Evolutionary conservation across 2,329 filamentous ascomycete species (phyloP), one percentile per base, ranked within the genome.

Genomic region (Hymenoscyphus fructigenus): DNA sequence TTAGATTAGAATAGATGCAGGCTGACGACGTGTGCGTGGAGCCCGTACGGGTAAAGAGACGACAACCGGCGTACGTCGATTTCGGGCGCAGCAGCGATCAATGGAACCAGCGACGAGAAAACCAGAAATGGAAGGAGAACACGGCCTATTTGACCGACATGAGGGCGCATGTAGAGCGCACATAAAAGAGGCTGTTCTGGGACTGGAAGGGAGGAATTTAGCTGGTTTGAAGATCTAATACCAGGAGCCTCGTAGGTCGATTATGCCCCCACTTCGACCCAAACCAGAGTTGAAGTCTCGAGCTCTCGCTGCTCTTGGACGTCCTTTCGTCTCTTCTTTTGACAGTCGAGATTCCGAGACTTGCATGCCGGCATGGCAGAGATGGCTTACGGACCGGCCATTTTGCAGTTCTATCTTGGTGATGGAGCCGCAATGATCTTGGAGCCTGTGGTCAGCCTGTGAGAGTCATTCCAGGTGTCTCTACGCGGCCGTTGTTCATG

Each of bases 401-500:
- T 9, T 32, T 32, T 32, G 29, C 29, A 4, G 29, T 32, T 9
- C 9, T 32, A 4, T 32, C 9, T 32, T 4, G 29, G 29, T 32
- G 29, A 32, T 32, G 29, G 29, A 32, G 29, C 34, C 3, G 44
- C 5, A n/a, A 50, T 6, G 14, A n/a, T 23, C 5, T 50, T 50
- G 6, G 17, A 50, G 23, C n/a, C 23, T 56, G 6, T 55, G 50
- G 5, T 1, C 5, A 29, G 53, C 26, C 23, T 32, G 36, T 3
- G 32, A 7, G 20, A 60, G 26, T 23, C n/a, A 32, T n/a, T 60
- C 20, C 23, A 57, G 32, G 7, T 9, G 28, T n/a, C n/a, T n/a
- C 10, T 28, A 36, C 9, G 29, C 60, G 53, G 26, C 20, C 10
- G 23, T 47, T 56, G 23, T 62, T 62, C 34, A 62, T 62, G 60